These are phyloP conservation scores for Debaryomyces robertsiae DNA, from an alignment of 1,139 yeast genomes.

Conservation along the genomic window DNA sequence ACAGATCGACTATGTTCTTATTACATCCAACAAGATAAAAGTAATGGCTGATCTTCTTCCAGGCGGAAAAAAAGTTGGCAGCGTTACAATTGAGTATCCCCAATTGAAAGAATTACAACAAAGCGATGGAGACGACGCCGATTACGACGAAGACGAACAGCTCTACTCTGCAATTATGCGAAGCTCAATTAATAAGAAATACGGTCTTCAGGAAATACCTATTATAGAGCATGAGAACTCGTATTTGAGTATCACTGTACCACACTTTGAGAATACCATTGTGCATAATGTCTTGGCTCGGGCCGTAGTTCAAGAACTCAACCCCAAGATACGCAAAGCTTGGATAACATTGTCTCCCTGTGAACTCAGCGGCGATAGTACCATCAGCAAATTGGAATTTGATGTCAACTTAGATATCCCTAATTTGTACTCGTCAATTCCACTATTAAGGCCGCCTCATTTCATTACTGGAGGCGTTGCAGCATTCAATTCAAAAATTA, in stretches of 20 bases:
- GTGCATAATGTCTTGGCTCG: conserved; percentile 35
- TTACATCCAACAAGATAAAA: conserved; percentile 33
- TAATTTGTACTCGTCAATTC: conserved; percentile 22
- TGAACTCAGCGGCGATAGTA: conserved; percentile 32
- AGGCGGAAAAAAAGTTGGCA: conserved; percentile 22
- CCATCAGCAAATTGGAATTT: conserved; percentile 30
- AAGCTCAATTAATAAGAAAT: conserved; percentile 25
- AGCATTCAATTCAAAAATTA: conserved; percentile 37
- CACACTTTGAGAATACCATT: conserved; percentile 35
- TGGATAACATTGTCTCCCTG: conserved; percentile 43
- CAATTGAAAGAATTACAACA: conserved; percentile 15
- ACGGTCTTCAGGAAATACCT: conserved; percentile 28
- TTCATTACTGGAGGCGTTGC: conserved; percentile 56
- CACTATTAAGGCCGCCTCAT: conserved; percentile 55
- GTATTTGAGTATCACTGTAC: conserved; percentile 27
- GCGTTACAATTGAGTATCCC: conserved; percentile 26
- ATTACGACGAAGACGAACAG: conserved; percentile 59
- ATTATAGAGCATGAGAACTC: conserved; percentile 19
- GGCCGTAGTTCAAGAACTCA: conserved; percentile 18
- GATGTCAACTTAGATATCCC: conserved; percentile 21
- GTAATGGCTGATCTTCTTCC: conserved; percentile 27
- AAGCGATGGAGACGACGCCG: conserved; percentile 27
- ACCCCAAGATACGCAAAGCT: conserved; percentile 14
- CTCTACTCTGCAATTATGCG: conserved; percentile 41
- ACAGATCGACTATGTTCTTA: conserved; percentile 20